Evolutionary conservation across 768 basidiomycete species (phyloP).

Genomic region (Leccinellum luteum): DNA sequence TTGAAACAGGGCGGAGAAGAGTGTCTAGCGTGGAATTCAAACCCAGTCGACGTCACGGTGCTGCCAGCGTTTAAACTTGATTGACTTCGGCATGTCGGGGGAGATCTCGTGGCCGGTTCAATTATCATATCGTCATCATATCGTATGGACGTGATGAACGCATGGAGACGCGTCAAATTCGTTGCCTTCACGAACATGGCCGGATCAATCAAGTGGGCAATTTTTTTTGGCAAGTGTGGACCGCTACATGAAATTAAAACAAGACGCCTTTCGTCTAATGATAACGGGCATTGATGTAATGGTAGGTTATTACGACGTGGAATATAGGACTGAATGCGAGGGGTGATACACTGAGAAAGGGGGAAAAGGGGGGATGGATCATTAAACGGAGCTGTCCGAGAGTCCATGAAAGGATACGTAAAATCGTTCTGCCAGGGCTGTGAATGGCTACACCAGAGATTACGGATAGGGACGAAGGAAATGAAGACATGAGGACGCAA

Average conservation of each 20-base stretch:
- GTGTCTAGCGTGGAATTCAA: constrained; percentile 7
- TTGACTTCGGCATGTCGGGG: constrained; percentile 19
- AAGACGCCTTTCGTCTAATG: constrained; percentile 12
- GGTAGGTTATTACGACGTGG: constrained; percentile 22
- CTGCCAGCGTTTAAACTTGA: constrained; percentile 20
- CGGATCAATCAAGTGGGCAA: constrained; percentile 20
- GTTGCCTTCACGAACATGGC: constrained; percentile 7
- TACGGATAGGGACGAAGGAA: background rate
- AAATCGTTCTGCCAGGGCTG: constrained; percentile 14
- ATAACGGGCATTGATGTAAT: constrained; percentile 17
- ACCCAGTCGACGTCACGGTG: constrained; percentile 15
- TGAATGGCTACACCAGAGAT: constrained; percentile 14
- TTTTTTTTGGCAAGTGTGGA: constrained; percentile 8
- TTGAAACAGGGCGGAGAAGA: constrained; percentile 27
- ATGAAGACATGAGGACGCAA: background rate
- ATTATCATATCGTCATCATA: background rate
- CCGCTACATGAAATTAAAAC: constrained; percentile 14
- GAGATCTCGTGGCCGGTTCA: constrained; percentile 4
- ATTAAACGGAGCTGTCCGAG: constrained; percentile 18
- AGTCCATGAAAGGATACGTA: constrained; percentile 25
- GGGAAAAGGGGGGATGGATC: constrained; percentile 1
- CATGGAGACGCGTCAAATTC: constrained; percentile 20
- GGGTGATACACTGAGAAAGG: constrained; percentile 18
- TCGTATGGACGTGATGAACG: background rate
- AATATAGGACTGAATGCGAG: constrained; percentile 17